Percentiles rank a stretch among this genome's conserved stretches.
These are phyloP conservation scores for Cardamine resedifolia DNA, from an alignment of 345 rosid genomes.

Conservation along the genomic window DNA sequence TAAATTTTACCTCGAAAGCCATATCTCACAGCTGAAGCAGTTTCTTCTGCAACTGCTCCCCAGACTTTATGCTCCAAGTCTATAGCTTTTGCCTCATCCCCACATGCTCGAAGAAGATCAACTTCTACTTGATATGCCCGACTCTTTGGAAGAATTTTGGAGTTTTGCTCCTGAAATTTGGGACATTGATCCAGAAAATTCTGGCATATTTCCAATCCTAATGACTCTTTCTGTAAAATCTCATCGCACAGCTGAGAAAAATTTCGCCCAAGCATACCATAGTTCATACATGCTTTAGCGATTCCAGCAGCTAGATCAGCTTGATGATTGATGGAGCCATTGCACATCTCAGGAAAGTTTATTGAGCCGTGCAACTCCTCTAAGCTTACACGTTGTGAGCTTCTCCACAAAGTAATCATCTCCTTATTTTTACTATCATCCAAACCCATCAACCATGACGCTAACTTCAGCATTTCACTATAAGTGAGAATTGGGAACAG, in stretches of 20 bases:
- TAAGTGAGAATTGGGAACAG: constrained; percentile 74
- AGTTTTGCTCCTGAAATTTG: constrained; percentile 71
- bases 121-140: constrained; percentile 89
- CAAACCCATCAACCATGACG: constrained; percentile 94
- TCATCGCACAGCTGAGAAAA: constrained; percentile 81
- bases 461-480: constrained; percentile 70
- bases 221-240: constrained; percentile 67
- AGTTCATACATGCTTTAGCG: constrained; percentile 80
- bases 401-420: constrained; percentile 68
- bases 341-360: constrained; percentile 82
- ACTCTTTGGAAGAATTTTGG: constrained; percentile 83
- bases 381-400: constrained; percentile 78
- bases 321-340: constrained; percentile 82
- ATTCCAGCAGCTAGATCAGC: constrained; percentile 96
- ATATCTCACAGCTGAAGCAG: constrained; percentile 92
- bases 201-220: constrained; percentile 68
- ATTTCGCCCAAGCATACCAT: constrained; percentile 89
- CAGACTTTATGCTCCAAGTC: constrained; percentile 72
- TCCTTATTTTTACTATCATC: constrained; percentile 43
- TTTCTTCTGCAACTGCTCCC: constrained; percentile 96
- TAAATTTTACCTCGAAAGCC: constrained; percentile 71
- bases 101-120: constrained; percentile 85
- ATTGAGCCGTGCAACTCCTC: constrained; percentile 95
- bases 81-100: constrained; percentile 56
- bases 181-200: constrained; percentile 68